Conservation (phyloP, 192 early-diverging fungal genomes). For the Haplosporangium gracile region DNA sequence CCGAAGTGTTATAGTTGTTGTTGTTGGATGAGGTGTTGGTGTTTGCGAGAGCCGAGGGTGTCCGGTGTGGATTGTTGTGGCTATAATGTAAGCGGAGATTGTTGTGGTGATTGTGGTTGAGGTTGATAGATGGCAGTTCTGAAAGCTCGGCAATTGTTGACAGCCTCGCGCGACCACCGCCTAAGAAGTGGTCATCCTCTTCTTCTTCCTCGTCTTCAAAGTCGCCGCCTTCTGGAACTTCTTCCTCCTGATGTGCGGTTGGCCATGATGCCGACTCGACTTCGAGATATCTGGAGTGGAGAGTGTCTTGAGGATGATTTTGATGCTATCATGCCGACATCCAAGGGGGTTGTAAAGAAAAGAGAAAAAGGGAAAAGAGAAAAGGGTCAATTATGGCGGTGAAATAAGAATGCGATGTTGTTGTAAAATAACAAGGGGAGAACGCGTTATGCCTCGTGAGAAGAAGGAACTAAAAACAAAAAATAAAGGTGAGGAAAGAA, state of each 20-base stretch:
- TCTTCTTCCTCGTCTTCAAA: slow-evolving; percentile 15
- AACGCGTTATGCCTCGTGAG: slow-evolving; percentile 1
- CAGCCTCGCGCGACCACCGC: slow-evolving; percentile 18
- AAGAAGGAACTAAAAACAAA: not conserved
- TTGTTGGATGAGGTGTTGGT: not conserved
- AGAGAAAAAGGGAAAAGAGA: not conserved
- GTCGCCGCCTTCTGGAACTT: not conserved
- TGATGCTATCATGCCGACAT: not conserved
- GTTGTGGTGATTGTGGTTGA: slow-evolving; percentile 15
- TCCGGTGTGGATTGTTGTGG: not conserved
- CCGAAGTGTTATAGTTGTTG: not conserved
- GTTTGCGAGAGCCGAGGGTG: not conserved
- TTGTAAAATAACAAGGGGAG: not conserved
- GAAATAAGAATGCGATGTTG: not conserved
- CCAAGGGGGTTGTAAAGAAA: not conserved
- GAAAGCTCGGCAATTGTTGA: slow-evolving; percentile 52
- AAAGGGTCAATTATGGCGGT: not conserved
- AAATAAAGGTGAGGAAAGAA: not conserved
- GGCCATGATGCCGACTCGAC: slow-evolving; percentile 30
- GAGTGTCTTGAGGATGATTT: not conserved
- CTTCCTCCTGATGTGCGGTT: not conserved
- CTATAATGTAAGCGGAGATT: not conserved
- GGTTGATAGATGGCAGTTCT: slow-evolving; percentile 44
- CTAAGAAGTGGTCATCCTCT: slow-evolving; percentile 30
- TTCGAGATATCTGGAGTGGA: slow-evolving; percentile 31